phyloP scores from a whole-genome alignment of 1,284 basidiomycete genomes.

The Peniophora sp. region DNA sequence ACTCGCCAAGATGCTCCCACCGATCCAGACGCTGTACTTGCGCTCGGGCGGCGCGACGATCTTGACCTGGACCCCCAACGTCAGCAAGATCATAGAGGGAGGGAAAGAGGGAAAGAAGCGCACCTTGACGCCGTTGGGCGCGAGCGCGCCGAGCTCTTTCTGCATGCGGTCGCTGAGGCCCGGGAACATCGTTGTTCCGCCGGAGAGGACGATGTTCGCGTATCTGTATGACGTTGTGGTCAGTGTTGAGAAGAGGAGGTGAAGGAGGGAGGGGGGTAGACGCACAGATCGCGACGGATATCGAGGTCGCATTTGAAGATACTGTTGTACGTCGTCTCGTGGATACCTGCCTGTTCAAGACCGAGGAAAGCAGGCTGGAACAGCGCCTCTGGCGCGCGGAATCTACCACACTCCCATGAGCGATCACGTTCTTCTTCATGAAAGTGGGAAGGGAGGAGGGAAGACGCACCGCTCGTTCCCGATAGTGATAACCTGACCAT shows the following conservation, averaged over 20 bases:
- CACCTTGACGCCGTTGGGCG: constrained; percentile 34
- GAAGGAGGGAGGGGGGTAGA: constrained; percentile 16
- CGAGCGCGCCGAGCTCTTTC: constrained; percentile 88
- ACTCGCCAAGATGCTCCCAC: constrained; percentile 94
- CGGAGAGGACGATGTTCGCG: constrained; percentile 84
- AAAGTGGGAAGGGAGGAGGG: no score
- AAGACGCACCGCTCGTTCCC: constrained; percentile 79
- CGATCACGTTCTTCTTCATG: not conserved
- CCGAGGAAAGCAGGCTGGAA: constrained; percentile 96
- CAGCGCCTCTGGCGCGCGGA: constrained; percentile 94
- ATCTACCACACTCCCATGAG: constrained; percentile 34
- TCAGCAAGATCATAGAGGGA: no score
- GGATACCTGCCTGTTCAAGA: constrained; percentile 89
- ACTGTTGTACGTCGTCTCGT: constrained; percentile 95
- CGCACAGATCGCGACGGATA: constrained; percentile 86
- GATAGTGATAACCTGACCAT: constrained; percentile 95
- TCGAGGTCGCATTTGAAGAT: constrained; percentile 76
- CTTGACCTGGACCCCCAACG: constrained; percentile 88
- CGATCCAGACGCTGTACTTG: constrained; percentile 97
- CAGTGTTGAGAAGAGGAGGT: no score
- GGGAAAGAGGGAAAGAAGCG: no score
- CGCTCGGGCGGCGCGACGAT: constrained; percentile 88
- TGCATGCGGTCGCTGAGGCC: constrained; percentile 97
- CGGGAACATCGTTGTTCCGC: constrained; percentile 96
- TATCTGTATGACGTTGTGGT: no score